Conservation (phyloP, 164 flowering plant genomes). For the Kingdonia uniflora region DNA sequence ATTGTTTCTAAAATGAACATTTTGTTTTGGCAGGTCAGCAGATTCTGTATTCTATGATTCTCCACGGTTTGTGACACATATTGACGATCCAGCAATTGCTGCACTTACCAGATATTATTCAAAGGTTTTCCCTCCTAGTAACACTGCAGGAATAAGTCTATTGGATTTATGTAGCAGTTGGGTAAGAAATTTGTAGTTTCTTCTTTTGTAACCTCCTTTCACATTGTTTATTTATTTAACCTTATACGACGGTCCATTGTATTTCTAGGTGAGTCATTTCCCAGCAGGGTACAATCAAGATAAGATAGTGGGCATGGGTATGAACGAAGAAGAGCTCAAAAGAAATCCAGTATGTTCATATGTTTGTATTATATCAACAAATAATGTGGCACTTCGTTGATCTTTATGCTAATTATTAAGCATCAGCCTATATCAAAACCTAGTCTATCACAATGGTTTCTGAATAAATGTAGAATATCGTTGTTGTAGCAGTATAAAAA, state of each 20-base stretch:
- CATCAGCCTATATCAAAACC: no score
- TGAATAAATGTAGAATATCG: no score
- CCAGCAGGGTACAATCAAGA: constrained; percentile 91
- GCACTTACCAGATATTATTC: constrained; percentile 85
- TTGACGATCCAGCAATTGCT: constrained; percentile 91
- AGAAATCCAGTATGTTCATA: constrained; percentile 49
- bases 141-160: constrained; percentile 67
- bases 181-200: constrained; percentile 34
- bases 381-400: not conserved
- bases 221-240: not conserved
- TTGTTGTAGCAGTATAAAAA: no score
- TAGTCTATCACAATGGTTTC: no score
- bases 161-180: constrained; percentile 96
- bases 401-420: no score
- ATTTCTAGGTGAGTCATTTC: constrained; percentile 76
- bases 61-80: constrained; percentile 91
- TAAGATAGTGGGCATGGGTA: constrained; percentile 68
- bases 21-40: constrained; percentile 41
- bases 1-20: not conserved
- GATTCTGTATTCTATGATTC: constrained; percentile 69
- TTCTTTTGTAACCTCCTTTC: not conserved
- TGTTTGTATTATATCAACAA: not conserved
- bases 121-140: constrained; percentile 78
- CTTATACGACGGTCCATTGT: not conserved
- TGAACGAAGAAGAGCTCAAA: constrained; percentile 91